Evolutionary conservation across 768 basidiomycete species (phyloP), one percentile per base, ranked within the genome.

Genomic region (Lyophyllum atratum): DNA sequence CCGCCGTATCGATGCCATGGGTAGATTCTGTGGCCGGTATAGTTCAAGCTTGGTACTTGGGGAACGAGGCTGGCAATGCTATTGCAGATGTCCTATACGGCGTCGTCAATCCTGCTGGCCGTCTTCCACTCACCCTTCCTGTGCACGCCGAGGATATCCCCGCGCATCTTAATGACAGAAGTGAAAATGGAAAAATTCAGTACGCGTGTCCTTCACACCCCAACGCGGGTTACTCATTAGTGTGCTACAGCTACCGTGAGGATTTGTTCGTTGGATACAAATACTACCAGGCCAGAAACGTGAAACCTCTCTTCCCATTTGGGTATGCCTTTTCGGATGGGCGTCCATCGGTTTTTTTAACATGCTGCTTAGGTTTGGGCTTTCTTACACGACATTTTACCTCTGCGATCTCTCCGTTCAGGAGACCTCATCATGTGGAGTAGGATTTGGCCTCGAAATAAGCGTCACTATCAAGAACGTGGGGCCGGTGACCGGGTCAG

Each of bases 1-100:
- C 87, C 21, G 83, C 89, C 1, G 81, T 89, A 1, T 75, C 84
- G 2, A 90, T 92, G 87, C 89, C 90, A 3, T 92, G 89, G 90
- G 70, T 85, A 6, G 65, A 80, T 53, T 65, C 77, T 31, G 83
- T 86, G 17, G 67, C 72, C 8, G 80, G 80, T 5, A 67, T 91
- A 21, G 59, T 90, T 1, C 85, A 89, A 54, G 74, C 85, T 4
- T 87, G 85, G 84, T 87, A 85, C 63, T 77, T 77, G 2, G 87
- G 87, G 0, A 89, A 89, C 60, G 86, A 86, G 68, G 74, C 74
- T 34, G 86, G 86, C 19, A 85, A 85, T 64, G 83, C 84, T 0
- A 80, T 88, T 54, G 81, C 84, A 17, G 87, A 89, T 66, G 75
- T 87, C n/a, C 52, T 89, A 25, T 85, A 79, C 61, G 87, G 86